Evolutionary conservation across 225 moss, liverwort and hornwort species (phyloP).

Genomic region (Physcomitrium patens): DNA sequence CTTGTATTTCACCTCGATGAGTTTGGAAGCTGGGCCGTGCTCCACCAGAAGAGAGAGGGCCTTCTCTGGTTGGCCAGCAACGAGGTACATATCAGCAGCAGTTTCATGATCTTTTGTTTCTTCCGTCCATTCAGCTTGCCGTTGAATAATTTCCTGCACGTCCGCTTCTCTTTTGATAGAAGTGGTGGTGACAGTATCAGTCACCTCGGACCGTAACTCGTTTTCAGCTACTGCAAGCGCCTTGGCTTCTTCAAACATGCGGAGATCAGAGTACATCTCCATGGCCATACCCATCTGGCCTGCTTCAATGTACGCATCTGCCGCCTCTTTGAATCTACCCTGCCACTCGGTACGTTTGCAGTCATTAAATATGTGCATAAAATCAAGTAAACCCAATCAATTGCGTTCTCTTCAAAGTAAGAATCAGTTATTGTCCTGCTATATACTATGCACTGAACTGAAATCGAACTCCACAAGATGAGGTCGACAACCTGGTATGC

Average conservation of each 20-base stretch:
- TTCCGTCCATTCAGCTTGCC: conserved; percentile 92
- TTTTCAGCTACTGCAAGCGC: conserved; percentile 62
- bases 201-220: conserved; percentile 41
- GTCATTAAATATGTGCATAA: background rate
- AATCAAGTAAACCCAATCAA: background rate
- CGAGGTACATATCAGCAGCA: conserved; percentile 92
- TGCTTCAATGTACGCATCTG: conserved; percentile 77
- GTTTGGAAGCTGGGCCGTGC: conserved; percentile 86
- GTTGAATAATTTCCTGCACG: conserved; percentile 88
- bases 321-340: conserved; percentile 91
- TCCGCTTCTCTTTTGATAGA: conserved; percentile 54
- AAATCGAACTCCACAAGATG: background rate
- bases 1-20: conserved; percentile 71
- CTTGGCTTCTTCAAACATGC: conserved; percentile 93
- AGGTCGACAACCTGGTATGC: conserved; percentile 71
- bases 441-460: background rate
- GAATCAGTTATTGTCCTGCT: background rate
- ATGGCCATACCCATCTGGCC: conserved; percentile 83
- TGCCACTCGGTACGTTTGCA: conserved; percentile 19
- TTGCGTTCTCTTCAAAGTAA: background rate
- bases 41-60: conserved; percentile 72
- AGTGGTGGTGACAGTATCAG: conserved; percentile 33
- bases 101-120: conserved; percentile 94
- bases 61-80: conserved; percentile 77
- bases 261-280: conserved; percentile 95